These are phyloP conservation scores for Boechera stricta DNA, from an alignment of 345 rosid genomes.

Conservation along the genomic window DNA sequence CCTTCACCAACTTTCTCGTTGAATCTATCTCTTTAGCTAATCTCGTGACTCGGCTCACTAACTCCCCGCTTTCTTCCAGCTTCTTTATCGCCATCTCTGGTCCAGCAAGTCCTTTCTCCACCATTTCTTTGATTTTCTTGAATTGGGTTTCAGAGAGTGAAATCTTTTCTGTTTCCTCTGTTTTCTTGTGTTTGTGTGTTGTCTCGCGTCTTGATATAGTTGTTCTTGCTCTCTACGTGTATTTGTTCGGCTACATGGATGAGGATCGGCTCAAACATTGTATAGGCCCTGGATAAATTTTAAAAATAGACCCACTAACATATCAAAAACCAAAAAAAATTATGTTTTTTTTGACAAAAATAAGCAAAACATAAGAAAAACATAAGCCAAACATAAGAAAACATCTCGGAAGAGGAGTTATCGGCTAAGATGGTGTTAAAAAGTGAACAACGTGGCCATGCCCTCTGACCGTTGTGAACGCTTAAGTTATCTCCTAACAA, in stretches of 20 bases:
- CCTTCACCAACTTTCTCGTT: conserved; percentile 51
- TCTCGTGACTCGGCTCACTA: conserved; percentile 45
- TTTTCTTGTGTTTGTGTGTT: conserved; percentile 10
- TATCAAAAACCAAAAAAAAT: too few relatives aligned
- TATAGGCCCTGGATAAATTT: too few relatives aligned
- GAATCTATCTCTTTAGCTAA: conserved; percentile 52
- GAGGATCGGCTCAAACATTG: too few relatives aligned
- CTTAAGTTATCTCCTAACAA: too few relatives aligned
- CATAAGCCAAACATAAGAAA: too few relatives aligned
- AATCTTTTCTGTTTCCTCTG: conserved; percentile 24
- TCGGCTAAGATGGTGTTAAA: too few relatives aligned
- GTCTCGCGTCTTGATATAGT: conserved; percentile 1
- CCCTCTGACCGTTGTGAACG: too few relatives aligned
- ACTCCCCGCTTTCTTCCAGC: conserved; percentile 45
- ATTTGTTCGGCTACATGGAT: conserved; percentile 46
- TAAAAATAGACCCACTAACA: too few relatives aligned
- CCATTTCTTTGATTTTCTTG: conserved; percentile 46
- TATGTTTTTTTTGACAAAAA: too few relatives aligned
- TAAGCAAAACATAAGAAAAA: too few relatives aligned
- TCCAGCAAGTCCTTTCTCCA: conserved; percentile 45
- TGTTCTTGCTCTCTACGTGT: conserved; percentile 36
- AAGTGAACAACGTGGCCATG: too few relatives aligned
- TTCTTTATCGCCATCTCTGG: conserved; percentile 50
- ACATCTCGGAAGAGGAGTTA: too few relatives aligned
- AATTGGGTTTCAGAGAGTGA: conserved; percentile 21